Conservation (phyloP, 2,329 filamentous ascomycete genomes). For the Paracorniculantispora psalliotae region DNA sequence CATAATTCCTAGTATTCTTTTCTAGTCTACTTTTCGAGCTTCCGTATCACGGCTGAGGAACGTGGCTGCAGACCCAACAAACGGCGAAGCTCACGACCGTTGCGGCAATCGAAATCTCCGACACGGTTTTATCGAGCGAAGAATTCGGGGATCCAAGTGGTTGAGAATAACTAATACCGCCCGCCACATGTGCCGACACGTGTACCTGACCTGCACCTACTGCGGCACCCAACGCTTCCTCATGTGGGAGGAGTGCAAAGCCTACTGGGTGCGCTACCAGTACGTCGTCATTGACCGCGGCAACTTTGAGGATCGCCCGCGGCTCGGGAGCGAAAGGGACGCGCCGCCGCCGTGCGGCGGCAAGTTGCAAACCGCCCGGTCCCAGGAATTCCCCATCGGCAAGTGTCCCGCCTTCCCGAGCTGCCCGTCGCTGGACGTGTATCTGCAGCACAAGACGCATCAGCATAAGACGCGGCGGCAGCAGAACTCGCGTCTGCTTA, state of each 20-base stretch:
- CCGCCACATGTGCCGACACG: not conserved
- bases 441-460: too few species aligned
- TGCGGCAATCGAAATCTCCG: too few species aligned
- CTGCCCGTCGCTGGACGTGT: not conserved
- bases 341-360: not conserved
- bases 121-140: too few species aligned
- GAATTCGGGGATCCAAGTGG: too few species aligned
- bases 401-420: not conserved
- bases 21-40: too few species aligned
- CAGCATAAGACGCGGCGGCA: not conserved
- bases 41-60: too few species aligned
- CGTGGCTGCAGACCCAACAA: too few species aligned
- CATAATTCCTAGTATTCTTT: too few species aligned
- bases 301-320: constrained; percentile 4
- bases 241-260: constrained; percentile 7
- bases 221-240: constrained; percentile 6
- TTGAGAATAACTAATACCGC: too few species aligned
- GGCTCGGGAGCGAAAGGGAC: not conserved
- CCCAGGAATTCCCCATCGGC: not conserved
- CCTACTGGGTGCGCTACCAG: constrained; percentile 7
- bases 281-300: constrained; percentile 6
- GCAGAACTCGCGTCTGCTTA: not conserved
- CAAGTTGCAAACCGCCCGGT: not conserved
- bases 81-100: too few species aligned
- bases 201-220: not conserved